Base-by-base conservation (phyloP, 2,329 filamentous ascomycete genomes). In the Aspergillus tamarii region DNA sequence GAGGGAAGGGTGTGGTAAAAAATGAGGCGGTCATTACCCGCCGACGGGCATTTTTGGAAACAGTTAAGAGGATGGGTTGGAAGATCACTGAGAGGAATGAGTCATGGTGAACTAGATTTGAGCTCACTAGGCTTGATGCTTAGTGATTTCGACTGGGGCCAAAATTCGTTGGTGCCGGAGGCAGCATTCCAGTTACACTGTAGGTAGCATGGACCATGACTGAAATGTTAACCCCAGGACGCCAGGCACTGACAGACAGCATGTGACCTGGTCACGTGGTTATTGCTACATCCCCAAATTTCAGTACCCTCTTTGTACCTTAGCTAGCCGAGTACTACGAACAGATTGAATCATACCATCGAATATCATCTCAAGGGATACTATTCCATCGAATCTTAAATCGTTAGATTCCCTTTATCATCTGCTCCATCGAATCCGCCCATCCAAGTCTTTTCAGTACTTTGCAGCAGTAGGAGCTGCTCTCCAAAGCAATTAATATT, bases 21-120 rank as follows among this genome's bases (percentile, higher is more conserved):
- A 36, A 58, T 46, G 56, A 58, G 26, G 39, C 19, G 53, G 53
- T 56, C 14, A 56, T 21, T 28, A 39, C 26, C 26, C 12, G 32
- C n/a, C 53, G 32, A 56, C 53, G 53, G 28, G 53, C 53, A 32
- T 56, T 56, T 32, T 56, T 56, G 53, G 53, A 56, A 32, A 32
- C 53, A 21, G 21, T 56, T 23, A 56, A 56, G 53, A 56, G 36
- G 53, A 56, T 56, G 12, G 53, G 53, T 43, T 43, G 39, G 39
- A 43, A 43, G 39, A n/a, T 43, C 39, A 43, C 39, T 43, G 39
- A 43, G 39, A 43, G 39, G 39, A 43, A n/a, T 43, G 39, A 43
- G 39, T 43, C 39, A 43, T 43, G 39, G 39, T 43, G 39, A 43
- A n/a, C 39, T 43, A 43, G 39, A 19, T 43, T 43, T 43, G 39